Conservation (phyloP, 345 rosid genomes). For the Acer saccharum region DNA sequence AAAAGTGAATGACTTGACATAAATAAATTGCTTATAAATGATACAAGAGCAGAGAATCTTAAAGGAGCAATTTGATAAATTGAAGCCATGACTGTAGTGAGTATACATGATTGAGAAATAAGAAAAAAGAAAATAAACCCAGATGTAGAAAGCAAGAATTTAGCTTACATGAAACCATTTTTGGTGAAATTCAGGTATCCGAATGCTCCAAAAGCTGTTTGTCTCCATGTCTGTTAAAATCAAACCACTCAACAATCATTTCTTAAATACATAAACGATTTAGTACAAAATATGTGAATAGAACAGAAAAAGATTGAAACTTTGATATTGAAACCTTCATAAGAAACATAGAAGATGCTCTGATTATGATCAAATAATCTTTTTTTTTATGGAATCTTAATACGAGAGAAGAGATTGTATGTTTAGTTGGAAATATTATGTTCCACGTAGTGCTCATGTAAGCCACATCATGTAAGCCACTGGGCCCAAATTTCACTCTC, state of each 20-base stretch:
- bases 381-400: neutral
- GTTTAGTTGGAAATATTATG: too few relatives aligned
- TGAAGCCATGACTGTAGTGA: too few relatives aligned
- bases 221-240: conserved; percentile 67
- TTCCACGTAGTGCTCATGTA: neutral
- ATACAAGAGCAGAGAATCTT: too few relatives aligned
- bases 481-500: neutral
- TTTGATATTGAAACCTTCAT: conserved; percentile 44
- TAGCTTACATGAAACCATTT: conserved; percentile 71
- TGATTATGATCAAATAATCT: neutral
- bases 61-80: too few relatives aligned
- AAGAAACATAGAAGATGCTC: conserved; percentile 56
- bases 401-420: neutral
- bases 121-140: neutral
- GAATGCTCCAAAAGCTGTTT: conserved; percentile 68
- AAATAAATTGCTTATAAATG: too few relatives aligned
- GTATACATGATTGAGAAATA: neutral
- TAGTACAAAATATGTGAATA: too few relatives aligned
- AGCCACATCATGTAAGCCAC: neutral
- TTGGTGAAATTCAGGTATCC: conserved; percentile 86
- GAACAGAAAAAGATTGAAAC: neutral
- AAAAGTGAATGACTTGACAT: too few relatives aligned
- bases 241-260: neutral
- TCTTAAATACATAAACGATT: neutral
- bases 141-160: neutral